These are phyloP conservation scores for Trichoderma brevicompactum DNA, from an alignment of 2,329 filamentous ascomycete genomes.

Conservation along the genomic window DNA sequence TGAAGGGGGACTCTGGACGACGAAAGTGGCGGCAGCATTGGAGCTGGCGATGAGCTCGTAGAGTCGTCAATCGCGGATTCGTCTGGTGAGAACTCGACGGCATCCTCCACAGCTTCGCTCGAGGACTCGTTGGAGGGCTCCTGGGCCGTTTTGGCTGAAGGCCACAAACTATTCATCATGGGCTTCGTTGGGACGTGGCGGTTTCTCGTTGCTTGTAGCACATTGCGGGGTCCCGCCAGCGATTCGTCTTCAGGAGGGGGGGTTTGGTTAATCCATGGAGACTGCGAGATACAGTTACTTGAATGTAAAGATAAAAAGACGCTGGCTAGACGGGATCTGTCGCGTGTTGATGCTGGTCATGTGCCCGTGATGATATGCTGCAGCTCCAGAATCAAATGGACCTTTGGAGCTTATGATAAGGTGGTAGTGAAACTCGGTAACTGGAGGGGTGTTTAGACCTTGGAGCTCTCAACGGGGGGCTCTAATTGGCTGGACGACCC, in stretches of 20 bases:
- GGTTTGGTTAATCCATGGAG: slow-evolving; percentile 12
- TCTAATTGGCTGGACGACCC: slow-evolving; percentile 15
- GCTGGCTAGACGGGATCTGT: not conserved
- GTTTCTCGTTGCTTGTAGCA: slow-evolving; percentile 27
- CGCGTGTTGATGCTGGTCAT: slow-evolving; percentile 11
- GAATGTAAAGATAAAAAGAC: not conserved
- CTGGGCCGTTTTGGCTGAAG: slow-evolving; percentile 44
- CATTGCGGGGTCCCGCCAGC: slow-evolving; percentile 31
- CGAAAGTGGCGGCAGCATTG: slow-evolving; percentile 38
- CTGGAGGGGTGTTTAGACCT: slow-evolving; percentile 17
- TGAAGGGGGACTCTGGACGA: slow-evolving; percentile 28
- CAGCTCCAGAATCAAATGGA: slow-evolving; percentile 2
- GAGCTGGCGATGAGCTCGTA: slow-evolving; percentile 43
- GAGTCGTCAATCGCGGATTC: slow-evolving; percentile 44
- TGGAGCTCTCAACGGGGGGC: slow-evolving; percentile 10
- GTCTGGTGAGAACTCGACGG: slow-evolving; percentile 33
- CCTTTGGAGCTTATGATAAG: slow-evolving; percentile 8
- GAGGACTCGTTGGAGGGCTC: slow-evolving; percentile 47
- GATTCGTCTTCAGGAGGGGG: not conserved
- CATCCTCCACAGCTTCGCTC: slow-evolving; percentile 44
- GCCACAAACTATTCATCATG: slow-evolving; percentile 54
- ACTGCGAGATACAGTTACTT: slow-evolving; percentile 2
- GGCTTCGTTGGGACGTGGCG: slow-evolving; percentile 23
- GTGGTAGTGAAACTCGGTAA: not conserved
- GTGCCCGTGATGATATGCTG: slow-evolving; percentile 16